Base-by-base conservation (phyloP, 192 early-diverging fungal genomes). In the Entomortierella chlamydospora region DNA sequence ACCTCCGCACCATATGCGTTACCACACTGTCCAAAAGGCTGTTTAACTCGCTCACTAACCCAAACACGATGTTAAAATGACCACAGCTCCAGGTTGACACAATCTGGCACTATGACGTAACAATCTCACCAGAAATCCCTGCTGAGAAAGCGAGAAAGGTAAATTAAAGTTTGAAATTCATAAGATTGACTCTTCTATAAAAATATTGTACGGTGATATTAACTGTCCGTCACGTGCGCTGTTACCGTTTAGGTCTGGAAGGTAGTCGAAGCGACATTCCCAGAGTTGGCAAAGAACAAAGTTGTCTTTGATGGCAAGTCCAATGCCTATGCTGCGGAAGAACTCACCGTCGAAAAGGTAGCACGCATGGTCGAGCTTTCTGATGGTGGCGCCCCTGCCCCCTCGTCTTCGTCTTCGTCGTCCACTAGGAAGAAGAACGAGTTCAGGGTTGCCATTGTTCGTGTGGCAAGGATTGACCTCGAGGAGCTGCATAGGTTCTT, bases 81-180 rank as follows among this genome's bases (percentile, higher is more conserved):
- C 31, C 9, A 4, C 31, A 79, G 76, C 68, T 79, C 11, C 31
- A 64, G 23, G 67, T 61, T 17, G 76, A 79, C 33, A 63, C 60
- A 7, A 79, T 79, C 18, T 70, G 63, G 61, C 76, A 79, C n/a
- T 79, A 79, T 25, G 65, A 79, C 49, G 76, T 79, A 11, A 11
- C 68, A 31, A 70, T 79, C 65, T 61, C 56, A 6, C 76, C 76
- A 1, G 68, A 64, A 10, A 57, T 79, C 29, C 68, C 76, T n/a
- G 34, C 57, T 0, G 68, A 70, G 6, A 79, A 79, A 56, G 62
- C 68, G 18, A 61, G 68, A 22, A 41, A 61, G 61, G 76, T 79
- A 61, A 61, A 25, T 50, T 22, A 10, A 50, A 22, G 15, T 10
- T 17, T 54, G 2, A 54, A 1, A 7, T 17, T 54, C 28, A 9